phyloP scores from a whole-genome alignment of 495 filamentous ascomycete species.

The Sabuloglossum arenarium region DNA sequence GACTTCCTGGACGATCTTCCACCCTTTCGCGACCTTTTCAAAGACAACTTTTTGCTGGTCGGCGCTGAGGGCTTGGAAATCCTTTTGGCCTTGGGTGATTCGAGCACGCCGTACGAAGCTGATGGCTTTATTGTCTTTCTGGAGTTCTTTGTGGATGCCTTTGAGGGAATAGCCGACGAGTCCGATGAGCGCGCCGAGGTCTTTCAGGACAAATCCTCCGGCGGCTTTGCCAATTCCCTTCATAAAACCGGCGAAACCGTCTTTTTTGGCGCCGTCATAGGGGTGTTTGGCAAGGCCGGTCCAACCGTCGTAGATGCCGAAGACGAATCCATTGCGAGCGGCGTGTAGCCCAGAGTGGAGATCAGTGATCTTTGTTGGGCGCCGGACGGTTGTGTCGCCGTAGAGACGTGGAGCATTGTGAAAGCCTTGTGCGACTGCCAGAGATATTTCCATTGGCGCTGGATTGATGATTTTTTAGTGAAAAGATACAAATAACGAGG shows the following conservation, averaged over 20 bases:
- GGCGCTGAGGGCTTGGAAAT: slow-evolving; percentile 25
- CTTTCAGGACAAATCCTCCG: slow-evolving; percentile 46
- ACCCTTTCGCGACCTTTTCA: background rate
- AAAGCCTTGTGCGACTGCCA: slow-evolving; percentile 63
- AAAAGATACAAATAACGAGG: too few relatives aligned
- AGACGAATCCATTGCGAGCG: slow-evolving; percentile 45
- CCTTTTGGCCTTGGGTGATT: slow-evolving; percentile 48
- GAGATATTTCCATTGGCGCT: slow-evolving; percentile 61
- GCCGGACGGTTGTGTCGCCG: slow-evolving; percentile 52
- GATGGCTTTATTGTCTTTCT: slow-evolving; percentile 47
- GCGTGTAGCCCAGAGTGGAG: slow-evolving; percentile 43
- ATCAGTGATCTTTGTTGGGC: slow-evolving; percentile 46
- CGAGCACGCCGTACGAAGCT: slow-evolving; percentile 54
- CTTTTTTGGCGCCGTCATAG: slow-evolving; percentile 39
- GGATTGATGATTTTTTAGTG: too few relatives aligned
- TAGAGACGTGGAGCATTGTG: slow-evolving; percentile 69
- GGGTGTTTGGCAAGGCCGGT: slow-evolving; percentile 56
- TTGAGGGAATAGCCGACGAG: slow-evolving; percentile 54
- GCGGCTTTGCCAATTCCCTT: slow-evolving; percentile 62
- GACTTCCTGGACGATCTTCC: background rate
- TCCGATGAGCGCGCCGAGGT: slow-evolving; percentile 10
- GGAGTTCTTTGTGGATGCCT: slow-evolving; percentile 53
- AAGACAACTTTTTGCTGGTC: too few relatives aligned
- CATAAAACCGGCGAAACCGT: slow-evolving; percentile 43
- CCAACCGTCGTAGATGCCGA: slow-evolving; percentile 48